These are phyloP conservation scores for Coemansia sp. DNA, from an alignment of 192 early-diverging fungal species.

Conservation along the genomic window DNA sequence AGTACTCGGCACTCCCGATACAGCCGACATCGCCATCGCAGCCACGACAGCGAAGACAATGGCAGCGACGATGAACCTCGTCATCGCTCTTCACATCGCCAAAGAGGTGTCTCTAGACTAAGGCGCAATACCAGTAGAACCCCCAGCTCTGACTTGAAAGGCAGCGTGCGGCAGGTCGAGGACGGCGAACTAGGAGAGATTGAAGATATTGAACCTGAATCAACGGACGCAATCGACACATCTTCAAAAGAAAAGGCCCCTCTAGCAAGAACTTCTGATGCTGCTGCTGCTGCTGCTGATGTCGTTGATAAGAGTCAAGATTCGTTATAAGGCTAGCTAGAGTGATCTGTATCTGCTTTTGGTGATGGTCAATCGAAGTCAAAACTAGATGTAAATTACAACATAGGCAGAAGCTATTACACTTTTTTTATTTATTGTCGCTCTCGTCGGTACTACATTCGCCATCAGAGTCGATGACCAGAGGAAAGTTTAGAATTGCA, in stretches of 20 bases:
- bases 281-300: not conserved
- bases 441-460: conserved; percentile 50
- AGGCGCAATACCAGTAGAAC: not conserved
- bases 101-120: not conserved
- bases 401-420: not conserved
- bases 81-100: not conserved
- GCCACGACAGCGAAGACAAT: conserved; percentile 1
- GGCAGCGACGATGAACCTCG: not conserved
- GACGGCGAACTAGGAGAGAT: conserved; percentile 54
- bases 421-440: conserved; percentile 9
- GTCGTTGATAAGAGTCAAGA: not conserved
- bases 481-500: conserved; percentile 87
- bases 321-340: not conserved
- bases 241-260: not conserved
- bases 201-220: conserved; percentile 28
- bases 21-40: conserved; percentile 3
- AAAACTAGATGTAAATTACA: not conserved
- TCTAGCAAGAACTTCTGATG: not conserved
- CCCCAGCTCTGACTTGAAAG: conserved; percentile 4
- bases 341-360: not conserved
- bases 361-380: not conserved
- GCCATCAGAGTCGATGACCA: conserved; percentile 76
- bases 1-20: not conserved
- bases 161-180: conserved; percentile 21
- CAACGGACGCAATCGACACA: not conserved